Conservation (phyloP, 2,329 filamentous ascomycete genomes). For the Anthostomella pinea region DNA sequence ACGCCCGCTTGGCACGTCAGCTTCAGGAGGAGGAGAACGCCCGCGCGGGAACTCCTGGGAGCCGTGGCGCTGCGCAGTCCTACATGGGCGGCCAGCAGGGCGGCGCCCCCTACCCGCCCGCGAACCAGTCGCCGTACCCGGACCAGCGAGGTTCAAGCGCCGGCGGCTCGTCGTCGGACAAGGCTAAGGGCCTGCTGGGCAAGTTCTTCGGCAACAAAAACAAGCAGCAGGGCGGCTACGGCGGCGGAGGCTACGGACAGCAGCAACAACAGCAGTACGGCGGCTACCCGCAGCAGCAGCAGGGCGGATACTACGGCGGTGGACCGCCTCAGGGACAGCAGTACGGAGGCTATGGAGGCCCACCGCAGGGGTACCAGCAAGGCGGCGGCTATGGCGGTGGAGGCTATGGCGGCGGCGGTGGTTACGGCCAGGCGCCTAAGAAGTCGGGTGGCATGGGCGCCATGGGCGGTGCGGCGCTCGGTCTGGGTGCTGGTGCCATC, state of each 20-base stretch:
- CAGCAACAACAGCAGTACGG: slow-evolving; percentile 30
- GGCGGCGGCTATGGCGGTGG: slow-evolving; percentile 19
- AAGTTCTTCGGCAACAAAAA: slow-evolving; percentile 34
- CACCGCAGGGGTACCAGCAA: slow-evolving; percentile 32
- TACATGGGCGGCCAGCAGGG: slow-evolving; percentile 30
- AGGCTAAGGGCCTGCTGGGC: slow-evolving; percentile 38
- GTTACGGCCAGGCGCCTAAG: slow-evolving; percentile 31
- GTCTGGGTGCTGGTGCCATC: slow-evolving; percentile 76
- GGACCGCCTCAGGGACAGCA: slow-evolving; percentile 33
- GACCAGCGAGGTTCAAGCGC: slow-evolving; percentile 44
- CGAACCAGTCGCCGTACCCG: slow-evolving; percentile 30
- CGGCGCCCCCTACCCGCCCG: slow-evolving; percentile 26
- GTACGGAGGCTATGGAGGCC: slow-evolving; percentile 35
- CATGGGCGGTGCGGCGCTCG: slow-evolving; percentile 71
- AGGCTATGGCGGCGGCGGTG: slow-evolving; percentile 27
- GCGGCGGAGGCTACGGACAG: slow-evolving; percentile 30
- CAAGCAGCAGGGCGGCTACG: slow-evolving; percentile 29
- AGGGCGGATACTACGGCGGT: slow-evolving; percentile 32
- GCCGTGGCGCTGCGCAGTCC: slow-evolving; percentile 32
- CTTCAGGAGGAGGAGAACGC: slow-evolving; percentile 83
- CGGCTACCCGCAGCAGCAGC: slow-evolving; percentile 31
- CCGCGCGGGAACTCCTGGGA: slow-evolving; percentile 34
- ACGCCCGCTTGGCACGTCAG: slow-evolving; percentile 61
- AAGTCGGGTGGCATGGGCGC: slow-evolving; percentile 60
- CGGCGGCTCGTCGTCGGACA: slow-evolving; percentile 30